phyloP scores from a whole-genome alignment of 2,329 filamentous ascomycete species.

The Plenodomus biglobosus region DNA sequence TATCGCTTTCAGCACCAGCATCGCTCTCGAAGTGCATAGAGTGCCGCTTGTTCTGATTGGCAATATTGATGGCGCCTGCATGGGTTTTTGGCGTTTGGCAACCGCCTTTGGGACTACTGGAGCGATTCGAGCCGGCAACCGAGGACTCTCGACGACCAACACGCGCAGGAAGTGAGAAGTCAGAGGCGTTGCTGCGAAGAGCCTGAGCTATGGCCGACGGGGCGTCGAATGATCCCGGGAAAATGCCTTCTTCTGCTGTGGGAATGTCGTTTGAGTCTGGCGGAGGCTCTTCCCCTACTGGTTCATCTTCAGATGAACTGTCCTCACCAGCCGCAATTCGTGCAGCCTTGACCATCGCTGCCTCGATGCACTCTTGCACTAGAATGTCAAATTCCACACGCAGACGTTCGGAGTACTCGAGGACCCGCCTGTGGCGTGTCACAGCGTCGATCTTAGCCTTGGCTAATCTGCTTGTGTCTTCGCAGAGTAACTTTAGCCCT shows the following conservation, averaged over 20 bases:
- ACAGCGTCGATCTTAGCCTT: conserved; percentile 91
- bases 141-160: conserved; percentile 59
- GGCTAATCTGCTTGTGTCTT: conserved; percentile 83
- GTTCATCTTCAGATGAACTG: conserved; percentile 67
- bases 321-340: conserved; percentile 82
- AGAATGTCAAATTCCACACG: conserved; percentile 89
- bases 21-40: conserved; percentile 85
- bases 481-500: conserved; percentile 81
- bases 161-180: conserved; percentile 50
- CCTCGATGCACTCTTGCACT: conserved; percentile 93
- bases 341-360: conserved; percentile 85
- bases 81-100: conserved; percentile 82
- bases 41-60: conserved; percentile 68
- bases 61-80: conserved; percentile 59
- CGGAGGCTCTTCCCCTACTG: conserved; percentile 49
- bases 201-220: conserved; percentile 59
- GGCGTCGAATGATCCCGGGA: conserved; percentile 60
- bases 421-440: conserved; percentile 83
- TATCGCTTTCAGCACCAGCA: conserved; percentile 79
- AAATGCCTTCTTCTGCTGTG: conserved; percentile 57
- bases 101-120: conserved; percentile 86
- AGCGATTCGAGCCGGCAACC: conserved; percentile 73
- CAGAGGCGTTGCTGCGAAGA: conserved; percentile 55
- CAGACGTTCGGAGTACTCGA: conserved; percentile 95
- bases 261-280: conserved; percentile 48